Evolutionary conservation across 2,329 filamentous ascomycete species (phyloP).

Genomic region (Penicillium sclerotiorum): DNA sequence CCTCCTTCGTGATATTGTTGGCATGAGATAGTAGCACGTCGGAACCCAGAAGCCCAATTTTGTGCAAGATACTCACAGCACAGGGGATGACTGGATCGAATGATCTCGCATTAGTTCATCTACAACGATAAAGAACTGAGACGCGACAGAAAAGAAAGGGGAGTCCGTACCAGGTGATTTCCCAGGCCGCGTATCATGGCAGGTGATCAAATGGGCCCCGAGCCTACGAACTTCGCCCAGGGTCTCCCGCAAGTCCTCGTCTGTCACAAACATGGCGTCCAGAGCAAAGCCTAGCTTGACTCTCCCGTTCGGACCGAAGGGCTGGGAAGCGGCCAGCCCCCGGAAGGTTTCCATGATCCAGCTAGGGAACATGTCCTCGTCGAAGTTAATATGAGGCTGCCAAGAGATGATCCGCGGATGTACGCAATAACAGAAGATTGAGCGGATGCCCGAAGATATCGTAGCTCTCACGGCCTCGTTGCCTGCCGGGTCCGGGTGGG

Average conservation of each 20-base stretch:
- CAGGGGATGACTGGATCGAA: too few species aligned
- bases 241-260: slow-evolving; percentile 6
- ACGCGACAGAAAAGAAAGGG: too few species aligned
- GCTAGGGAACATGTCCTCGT: slow-evolving; percentile 22
- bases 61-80: too few species aligned
- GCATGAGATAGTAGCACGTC: slow-evolving; percentile 29
- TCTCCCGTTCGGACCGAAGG: slow-evolving; percentile 26
- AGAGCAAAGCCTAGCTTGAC: slow-evolving; percentile 34
- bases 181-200: slow-evolving; percentile 23
- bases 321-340: slow-evolving; percentile 14
- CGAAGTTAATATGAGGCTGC: slow-evolving; percentile 19
- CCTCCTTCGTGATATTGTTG: slow-evolving; percentile 18
- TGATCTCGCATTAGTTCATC: too few species aligned
- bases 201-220: slow-evolving; percentile 29
- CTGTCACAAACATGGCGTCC: slow-evolving; percentile 16
- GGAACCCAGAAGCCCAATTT: slow-evolving; percentile 16
- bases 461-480: slow-evolving; percentile 28
- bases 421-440: slow-evolving; percentile 30
- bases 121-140: too few species aligned
- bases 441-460: slow-evolving; percentile 31
- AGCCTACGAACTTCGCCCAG: slow-evolving; percentile 17
- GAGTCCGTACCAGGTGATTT: slow-evolving; percentile 6
- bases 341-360: slow-evolving; percentile 29
- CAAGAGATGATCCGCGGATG: slow-evolving; percentile 25
- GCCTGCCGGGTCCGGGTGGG: slow-evolving; percentile 6